phyloP scores from a whole-genome alignment of 345 rosid species.

The Eucalyptus erythrocorys region DNA sequence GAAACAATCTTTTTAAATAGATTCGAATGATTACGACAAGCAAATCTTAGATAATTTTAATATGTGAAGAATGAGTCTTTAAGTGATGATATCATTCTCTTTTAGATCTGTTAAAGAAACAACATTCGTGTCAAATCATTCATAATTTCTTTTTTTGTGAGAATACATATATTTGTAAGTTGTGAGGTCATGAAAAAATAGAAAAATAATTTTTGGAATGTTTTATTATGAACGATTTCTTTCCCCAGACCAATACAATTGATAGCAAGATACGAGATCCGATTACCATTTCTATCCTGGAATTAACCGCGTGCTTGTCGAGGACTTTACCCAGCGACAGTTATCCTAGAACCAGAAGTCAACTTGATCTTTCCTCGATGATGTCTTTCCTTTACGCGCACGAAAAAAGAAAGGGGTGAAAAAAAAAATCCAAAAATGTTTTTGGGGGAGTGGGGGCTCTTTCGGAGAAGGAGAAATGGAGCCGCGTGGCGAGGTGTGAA shows the following conservation, averaged over 20 bases:
- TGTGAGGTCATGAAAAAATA: not conserved
- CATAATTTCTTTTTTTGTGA: too few species aligned
- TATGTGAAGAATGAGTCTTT: too few species aligned
- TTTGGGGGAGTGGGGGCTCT: not conserved
- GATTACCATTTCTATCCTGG: not conserved
- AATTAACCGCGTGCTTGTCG: not conserved
- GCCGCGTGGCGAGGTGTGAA: not conserved
- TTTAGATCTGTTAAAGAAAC: fast-evolving
- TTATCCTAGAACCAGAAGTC: not conserved
- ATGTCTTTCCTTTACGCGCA: not conserved
- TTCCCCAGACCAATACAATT: not conserved
- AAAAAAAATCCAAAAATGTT: not conserved
- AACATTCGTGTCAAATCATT: fast-evolving
- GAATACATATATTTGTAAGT: not conserved
- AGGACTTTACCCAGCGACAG: not conserved
- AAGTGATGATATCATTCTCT: too few species aligned
- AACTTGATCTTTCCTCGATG: not conserved
- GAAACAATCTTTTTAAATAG: too few species aligned
- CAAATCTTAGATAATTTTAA: too few species aligned
- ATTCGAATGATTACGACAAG: fast-evolving
- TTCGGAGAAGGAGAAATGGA: not conserved
- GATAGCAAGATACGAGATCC: not conserved
- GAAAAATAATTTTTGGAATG: not conserved
- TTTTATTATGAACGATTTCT: not conserved
- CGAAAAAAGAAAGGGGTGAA: not conserved